Conservation (phyloP, 139 green algal species). For the Chloropicon primus region DNA sequence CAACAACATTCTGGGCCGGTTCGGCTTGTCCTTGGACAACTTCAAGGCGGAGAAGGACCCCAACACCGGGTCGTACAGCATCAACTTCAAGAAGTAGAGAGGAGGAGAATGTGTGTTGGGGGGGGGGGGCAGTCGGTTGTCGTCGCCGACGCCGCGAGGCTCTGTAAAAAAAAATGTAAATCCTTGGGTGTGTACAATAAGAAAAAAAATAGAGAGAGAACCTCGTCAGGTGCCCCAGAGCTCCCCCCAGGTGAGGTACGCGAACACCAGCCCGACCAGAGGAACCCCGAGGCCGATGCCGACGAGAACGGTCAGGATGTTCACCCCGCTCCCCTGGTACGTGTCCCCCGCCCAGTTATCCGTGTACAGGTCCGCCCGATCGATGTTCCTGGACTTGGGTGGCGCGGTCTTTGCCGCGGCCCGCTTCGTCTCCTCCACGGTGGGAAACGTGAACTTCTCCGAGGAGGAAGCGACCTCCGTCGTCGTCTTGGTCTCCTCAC, state of each 20-base stretch:
- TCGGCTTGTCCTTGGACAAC: slow-evolving; percentile 89
- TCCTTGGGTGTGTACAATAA: too few species aligned
- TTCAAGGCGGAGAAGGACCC: slow-evolving; percentile 95
- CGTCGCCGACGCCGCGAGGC: too few species aligned
- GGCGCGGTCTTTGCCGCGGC: not conserved
- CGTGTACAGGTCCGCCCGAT: not conserved
- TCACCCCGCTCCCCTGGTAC: not conserved
- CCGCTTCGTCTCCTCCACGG: not conserved
- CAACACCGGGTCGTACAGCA: slow-evolving; percentile 71
- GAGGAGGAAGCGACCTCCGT: too few species aligned
- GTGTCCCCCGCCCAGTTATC: not conserved
- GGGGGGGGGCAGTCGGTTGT: too few species aligned
- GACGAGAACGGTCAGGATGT: not conserved
- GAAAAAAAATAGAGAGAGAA: too few species aligned
- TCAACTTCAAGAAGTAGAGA: slow-evolving; percentile 66
- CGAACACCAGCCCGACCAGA: not conserved
- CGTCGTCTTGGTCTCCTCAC: too few species aligned
- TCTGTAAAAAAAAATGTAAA: too few species aligned
- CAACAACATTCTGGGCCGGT: slow-evolving; percentile 88
- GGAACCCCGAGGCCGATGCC: not conserved
- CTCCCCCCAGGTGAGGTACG: not conserved
- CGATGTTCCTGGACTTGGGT: not conserved
- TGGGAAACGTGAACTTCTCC: too few species aligned
- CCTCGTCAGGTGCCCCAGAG: not conserved
- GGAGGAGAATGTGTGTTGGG: not conserved